phyloP scores from a whole-genome alignment of 139 green algal genomes.

The Pedinophyceae sp. region DNA sequence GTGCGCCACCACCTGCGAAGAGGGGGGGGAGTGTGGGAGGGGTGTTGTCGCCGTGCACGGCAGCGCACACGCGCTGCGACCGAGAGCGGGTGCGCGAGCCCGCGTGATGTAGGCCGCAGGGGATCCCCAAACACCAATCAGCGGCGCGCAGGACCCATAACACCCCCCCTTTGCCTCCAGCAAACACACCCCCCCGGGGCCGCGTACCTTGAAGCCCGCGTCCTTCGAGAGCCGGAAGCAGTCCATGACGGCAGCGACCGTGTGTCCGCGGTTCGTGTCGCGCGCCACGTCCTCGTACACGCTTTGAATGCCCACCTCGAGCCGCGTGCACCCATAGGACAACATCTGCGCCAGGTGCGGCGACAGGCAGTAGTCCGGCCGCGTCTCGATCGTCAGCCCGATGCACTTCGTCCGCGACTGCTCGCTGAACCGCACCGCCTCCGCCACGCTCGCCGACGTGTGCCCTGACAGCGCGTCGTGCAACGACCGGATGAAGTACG shows the following conservation, averaged over 20 bases:
- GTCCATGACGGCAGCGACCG: conserved; percentile 68
- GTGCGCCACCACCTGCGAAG: conserved; percentile 81
- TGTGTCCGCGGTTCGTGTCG: conserved; percentile 91
- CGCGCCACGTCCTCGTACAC: conserved; percentile 90
- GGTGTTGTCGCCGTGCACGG: too few relatives aligned
- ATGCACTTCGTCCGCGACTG: conserved; percentile 76
- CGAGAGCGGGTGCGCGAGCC: too few relatives aligned
- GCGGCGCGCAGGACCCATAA: too few relatives aligned
- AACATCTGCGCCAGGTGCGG: conserved; percentile 64
- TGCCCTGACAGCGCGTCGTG: conserved; percentile 87
- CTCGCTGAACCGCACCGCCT: conserved; percentile 36
- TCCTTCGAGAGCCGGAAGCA: conserved; percentile 91
- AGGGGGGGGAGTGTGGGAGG: too few relatives aligned
- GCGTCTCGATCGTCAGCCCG: conserved; percentile 93
- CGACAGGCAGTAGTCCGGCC: conserved; percentile 77
- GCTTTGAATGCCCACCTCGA: conserved; percentile 91
- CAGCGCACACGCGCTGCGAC: too few relatives aligned
- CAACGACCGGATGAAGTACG: conserved; percentile 91
- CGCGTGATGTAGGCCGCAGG: too few relatives aligned
- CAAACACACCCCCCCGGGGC: too few relatives aligned
- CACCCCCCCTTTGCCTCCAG: too few relatives aligned
- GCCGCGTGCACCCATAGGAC: conserved; percentile 74
- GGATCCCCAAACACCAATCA: too few relatives aligned
- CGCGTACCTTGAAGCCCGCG: conserved; percentile 71
- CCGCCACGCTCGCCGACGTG: background rate